A percentile compares a stretch with the other conserved stretches of the same genome.
Conservation (phyloP, 169 alveolate species). For the Miamiensis avidus region DNA sequence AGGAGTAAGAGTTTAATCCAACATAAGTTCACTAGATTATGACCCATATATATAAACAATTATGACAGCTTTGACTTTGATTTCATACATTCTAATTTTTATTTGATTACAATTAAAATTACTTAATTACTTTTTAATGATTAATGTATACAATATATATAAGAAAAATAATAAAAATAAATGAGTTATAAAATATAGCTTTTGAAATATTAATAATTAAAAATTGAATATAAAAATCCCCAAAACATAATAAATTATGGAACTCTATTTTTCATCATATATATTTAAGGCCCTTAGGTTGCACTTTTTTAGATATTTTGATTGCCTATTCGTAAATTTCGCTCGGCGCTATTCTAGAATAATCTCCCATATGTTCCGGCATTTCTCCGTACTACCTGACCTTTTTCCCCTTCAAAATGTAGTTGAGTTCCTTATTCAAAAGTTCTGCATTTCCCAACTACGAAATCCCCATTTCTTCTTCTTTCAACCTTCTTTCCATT, state of each 20-base stretch:
- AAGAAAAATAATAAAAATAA: too few relatives aligned
- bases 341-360: slow-evolving; percentile 78
- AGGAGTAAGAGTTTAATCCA: too few relatives aligned
- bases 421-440: slow-evolving; percentile 76
- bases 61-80: too few relatives aligned
- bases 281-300: not conserved
- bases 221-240: not conserved
- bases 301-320: not conserved
- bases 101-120: too few relatives aligned
- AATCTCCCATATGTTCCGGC: slow-evolving; percentile 83
- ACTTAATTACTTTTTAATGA: too few relatives aligned
- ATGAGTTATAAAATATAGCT: too few relatives aligned
- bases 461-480: slow-evolving; percentile 59
- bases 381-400: slow-evolving; percentile 78
- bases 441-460: slow-evolving; percentile 53
- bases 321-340: slow-evolving; percentile 11
- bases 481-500: slow-evolving; percentile 78
- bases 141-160: too few relatives aligned
- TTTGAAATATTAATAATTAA: too few relatives aligned
- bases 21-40: too few relatives aligned
- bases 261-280: not conserved
- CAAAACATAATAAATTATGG: not conserved
- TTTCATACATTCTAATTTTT: too few relatives aligned
- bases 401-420: slow-evolving; percentile 70
- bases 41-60: too few relatives aligned